Conservation (phyloP, 768 basidiomycete genomes). For the Boletellus ananas region DNA sequence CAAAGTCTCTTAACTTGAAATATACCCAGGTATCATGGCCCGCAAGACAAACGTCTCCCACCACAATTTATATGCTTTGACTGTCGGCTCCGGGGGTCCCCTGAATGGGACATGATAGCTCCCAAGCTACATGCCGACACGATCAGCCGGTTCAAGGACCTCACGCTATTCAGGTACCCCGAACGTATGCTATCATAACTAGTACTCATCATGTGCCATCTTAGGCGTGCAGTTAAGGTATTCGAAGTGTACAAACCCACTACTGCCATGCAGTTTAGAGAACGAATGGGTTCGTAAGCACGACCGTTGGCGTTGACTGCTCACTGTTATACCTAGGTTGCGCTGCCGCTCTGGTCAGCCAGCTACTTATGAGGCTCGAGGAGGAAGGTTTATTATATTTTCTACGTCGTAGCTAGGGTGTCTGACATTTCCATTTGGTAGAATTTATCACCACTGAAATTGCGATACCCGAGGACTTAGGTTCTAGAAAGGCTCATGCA, state of each 20-base stretch:
- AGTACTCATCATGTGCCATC: not conserved
- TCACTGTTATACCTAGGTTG: constrained; percentile 40
- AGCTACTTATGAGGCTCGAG: constrained; percentile 66
- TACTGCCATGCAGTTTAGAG: constrained; percentile 52
- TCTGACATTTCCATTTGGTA: constrained; percentile 27
- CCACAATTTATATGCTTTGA: constrained; percentile 66
- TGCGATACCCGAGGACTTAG: constrained; percentile 47
- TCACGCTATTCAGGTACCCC: constrained; percentile 65
- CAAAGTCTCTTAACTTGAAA: not conserved
- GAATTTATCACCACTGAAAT: constrained; percentile 58
- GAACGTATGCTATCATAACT: not conserved
- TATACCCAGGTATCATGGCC: constrained; percentile 54
- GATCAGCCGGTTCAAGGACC: constrained; percentile 60
- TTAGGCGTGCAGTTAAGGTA: constrained; percentile 67
- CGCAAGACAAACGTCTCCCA: constrained; percentile 56
- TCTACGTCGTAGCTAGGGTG: not conserved
- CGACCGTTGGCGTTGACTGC: not conserved
- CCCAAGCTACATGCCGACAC: constrained; percentile 51
- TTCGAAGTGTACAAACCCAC: constrained; percentile 48
- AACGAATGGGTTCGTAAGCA: constrained; percentile 49
- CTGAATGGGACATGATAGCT: constrained; percentile 68
- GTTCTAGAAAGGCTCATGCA: constrained; percentile 37
- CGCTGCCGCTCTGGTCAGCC: constrained; percentile 50
- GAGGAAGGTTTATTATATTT: constrained; percentile 51
- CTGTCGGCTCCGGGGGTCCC: constrained; percentile 64